Conservation (phyloP, 2,329 filamentous ascomycete species). For the Gaeumannomyces sp. region DNA sequence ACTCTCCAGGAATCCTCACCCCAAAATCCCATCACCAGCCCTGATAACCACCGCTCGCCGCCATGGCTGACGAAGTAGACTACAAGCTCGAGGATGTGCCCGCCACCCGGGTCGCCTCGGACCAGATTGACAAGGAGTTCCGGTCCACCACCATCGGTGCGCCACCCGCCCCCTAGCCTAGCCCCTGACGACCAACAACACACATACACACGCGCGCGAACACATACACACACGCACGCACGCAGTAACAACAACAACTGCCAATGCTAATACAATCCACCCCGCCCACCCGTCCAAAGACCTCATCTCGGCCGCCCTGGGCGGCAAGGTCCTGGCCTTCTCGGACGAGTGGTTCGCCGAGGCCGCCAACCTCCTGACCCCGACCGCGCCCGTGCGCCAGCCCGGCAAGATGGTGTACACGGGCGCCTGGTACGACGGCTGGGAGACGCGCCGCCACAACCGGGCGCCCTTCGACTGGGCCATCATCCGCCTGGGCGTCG, state of each 20-base stretch:
- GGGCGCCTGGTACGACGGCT: conserved; percentile 66
- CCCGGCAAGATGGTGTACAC: conserved; percentile 63
- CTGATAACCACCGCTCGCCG: conserved; percentile 7
- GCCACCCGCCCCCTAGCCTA: conserved; percentile 22
- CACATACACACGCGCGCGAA: too few species aligned
- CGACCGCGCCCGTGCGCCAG: conserved; percentile 56
- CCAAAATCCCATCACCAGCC: background rate
- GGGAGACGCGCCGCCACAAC: conserved; percentile 65
- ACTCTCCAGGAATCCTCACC: too few species aligned
- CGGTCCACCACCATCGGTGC: conserved; percentile 55
- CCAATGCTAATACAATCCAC: too few species aligned
- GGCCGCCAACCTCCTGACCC: conserved; percentile 57
- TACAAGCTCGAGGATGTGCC: conserved; percentile 52
- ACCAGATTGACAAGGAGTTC: conserved; percentile 56
- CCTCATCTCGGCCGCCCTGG: conserved; percentile 53
- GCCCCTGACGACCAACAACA: too few species aligned
- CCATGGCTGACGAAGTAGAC: conserved; percentile 38
- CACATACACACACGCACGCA: too few species aligned
- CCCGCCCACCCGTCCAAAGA: too few species aligned
- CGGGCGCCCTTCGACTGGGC: conserved; percentile 60
- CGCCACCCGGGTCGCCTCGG: conserved; percentile 41
- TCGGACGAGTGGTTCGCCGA: conserved; percentile 66
- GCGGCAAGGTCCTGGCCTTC: conserved; percentile 57
- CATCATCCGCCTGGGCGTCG: conserved; percentile 58
- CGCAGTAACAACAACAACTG: too few species aligned